Evolutionary conservation across 1,284 basidiomycete species (phyloP).

Genomic region (Marasmius oreades): DNA sequence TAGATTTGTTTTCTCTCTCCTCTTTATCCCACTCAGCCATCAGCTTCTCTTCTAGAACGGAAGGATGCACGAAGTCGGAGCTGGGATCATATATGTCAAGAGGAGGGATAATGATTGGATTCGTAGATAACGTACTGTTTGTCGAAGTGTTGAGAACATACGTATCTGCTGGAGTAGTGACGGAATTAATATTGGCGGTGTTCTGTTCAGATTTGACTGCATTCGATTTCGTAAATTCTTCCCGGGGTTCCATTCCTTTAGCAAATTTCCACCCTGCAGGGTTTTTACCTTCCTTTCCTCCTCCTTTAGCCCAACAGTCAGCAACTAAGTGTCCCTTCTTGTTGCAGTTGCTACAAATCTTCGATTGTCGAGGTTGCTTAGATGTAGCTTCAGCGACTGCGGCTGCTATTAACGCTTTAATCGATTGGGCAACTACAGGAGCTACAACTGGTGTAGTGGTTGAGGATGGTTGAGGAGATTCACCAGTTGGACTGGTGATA

Average conservation of each 20-base stretch:
- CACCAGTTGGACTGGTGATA: too few species aligned
- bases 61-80: neutral
- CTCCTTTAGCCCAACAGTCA: neutral
- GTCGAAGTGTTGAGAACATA: neutral
- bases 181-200: neutral
- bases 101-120: neutral
- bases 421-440: too few species aligned
- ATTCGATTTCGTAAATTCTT: neutral
- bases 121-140: neutral
- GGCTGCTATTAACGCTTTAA: too few species aligned
- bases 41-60: neutral
- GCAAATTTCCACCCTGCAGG: neutral
- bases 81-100: neutral
- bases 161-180: neutral
- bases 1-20: too few species aligned
- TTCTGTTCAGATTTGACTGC: neutral
- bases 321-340: too few species aligned
- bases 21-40: too few species aligned
- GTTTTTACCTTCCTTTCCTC: neutral
- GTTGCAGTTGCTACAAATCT: too few species aligned
- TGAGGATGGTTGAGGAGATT: too few species aligned
- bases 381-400: too few species aligned
- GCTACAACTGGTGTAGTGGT: too few species aligned
- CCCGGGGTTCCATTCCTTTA: neutral
- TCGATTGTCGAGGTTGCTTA: too few species aligned